Evolutionary conservation across 1,284 basidiomycete genomes (phyloP), one percentile per base, ranked within the genome.

Genomic region (Microbotryum lychnidis-dioicae): DNA sequence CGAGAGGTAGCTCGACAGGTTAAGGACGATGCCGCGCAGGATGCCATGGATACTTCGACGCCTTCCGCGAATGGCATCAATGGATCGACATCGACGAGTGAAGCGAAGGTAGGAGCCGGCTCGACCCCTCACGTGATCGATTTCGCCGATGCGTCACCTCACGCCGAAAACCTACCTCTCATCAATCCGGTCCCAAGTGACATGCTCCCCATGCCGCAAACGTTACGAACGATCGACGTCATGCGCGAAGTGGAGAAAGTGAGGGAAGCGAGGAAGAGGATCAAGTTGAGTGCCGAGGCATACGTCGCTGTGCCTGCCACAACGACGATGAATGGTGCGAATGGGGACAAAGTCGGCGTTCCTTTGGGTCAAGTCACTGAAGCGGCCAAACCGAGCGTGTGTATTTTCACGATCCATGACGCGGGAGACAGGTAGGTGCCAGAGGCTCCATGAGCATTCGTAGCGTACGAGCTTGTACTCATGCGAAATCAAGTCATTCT

Each of bases 381-480:
- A 37, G 68, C 58, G 55, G 65, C 65, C 20, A 70, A 72, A 50
- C 92, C 93, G 1, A 94, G 91, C 70, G 85, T 96, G 54, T 93
- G 92, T 68, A 85, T 89, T 4, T 96, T 94, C 74, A 96, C 92
- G 2, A 74, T 97, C 37, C 90, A 94, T 73, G 91, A 97, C 72
- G 84, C 87, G 7, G 84, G 86, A 44, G 91, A 96, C 78, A 87
- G 88, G 90, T 93, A 73, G 71, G 85, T 76, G 31, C 33, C 37
- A 37, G 59, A 8, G 33, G 37, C 12, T 42, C 37, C 12, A 31
- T 14, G 21, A 9, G 33, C 6, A 29, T 9, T 37, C 12, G 29
- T 31, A 14, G 44, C 9, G 10, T 23, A 20, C 48, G 46, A 48
- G 4, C 45, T 18, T 16, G 44, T 10, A 8, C 14, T 23, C n/a